phyloP scores from a whole-genome alignment of 2,329 filamentous ascomycete species.

The Fusarium oxysporum region DNA sequence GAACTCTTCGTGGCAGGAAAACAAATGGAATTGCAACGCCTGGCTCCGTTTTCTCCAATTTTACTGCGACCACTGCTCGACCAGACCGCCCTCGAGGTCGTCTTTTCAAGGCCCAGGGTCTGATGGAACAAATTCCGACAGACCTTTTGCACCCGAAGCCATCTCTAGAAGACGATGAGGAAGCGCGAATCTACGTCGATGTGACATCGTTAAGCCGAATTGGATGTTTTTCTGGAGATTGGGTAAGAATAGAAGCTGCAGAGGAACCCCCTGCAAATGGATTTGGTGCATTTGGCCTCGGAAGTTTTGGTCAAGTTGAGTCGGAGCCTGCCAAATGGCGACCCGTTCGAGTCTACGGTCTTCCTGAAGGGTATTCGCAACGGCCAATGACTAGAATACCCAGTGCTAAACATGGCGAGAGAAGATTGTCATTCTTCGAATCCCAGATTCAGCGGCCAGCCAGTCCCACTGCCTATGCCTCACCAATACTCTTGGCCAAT shows the following conservation, averaged over 20 bases:
- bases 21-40: slow-evolving; percentile 83
- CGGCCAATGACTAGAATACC: slow-evolving; percentile 71
- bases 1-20: slow-evolving; percentile 66
- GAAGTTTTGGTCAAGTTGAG: slow-evolving; percentile 66
- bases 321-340: slow-evolving; percentile 77
- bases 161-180: slow-evolving; percentile 80
- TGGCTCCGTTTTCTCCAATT: slow-evolving; percentile 88
- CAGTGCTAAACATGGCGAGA: slow-evolving; percentile 63
- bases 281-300: slow-evolving; percentile 74
- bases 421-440: slow-evolving; percentile 72
- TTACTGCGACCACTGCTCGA: slow-evolving; percentile 84
- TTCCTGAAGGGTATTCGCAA: slow-evolving; percentile 79
- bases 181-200: slow-evolving; percentile 90
- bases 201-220: slow-evolving; percentile 87
- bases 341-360: slow-evolving; percentile 86
- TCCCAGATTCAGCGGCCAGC: slow-evolving; percentile 72
- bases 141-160: slow-evolving; percentile 89
- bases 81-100: slow-evolving; percentile 79
- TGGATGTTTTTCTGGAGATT: slow-evolving; percentile 97
- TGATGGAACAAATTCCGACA: slow-evolving; percentile 77
- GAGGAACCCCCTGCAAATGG: slow-evolving; percentile 78
- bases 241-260: slow-evolving; percentile 86
- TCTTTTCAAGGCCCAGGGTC: slow-evolving; percentile 84
- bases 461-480: slow-evolving; percentile 76
- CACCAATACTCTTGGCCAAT: slow-evolving; percentile 89